A percentile compares a stretch with the other conserved stretches of the same genome.
These are phyloP conservation scores for Harrya chromipes DNA, from an alignment of 768 basidiomycete genomes.

Conservation along the genomic window DNA sequence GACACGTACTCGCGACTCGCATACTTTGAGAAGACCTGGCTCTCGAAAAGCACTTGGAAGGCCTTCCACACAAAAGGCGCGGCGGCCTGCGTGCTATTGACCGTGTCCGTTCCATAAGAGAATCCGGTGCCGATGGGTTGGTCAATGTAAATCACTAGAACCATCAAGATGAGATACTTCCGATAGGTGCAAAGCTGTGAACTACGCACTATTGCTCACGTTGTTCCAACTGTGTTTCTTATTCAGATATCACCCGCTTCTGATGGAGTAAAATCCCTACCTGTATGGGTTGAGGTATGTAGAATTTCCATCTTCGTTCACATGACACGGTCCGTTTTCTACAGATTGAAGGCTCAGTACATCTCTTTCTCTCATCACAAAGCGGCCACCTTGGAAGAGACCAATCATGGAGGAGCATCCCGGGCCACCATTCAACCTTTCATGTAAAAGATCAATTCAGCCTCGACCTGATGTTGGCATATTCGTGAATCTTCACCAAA, in stretches of 20 bases:
- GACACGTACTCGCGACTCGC: constrained; percentile 48
- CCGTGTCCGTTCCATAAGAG: constrained; percentile 53
- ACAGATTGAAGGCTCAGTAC: neutral
- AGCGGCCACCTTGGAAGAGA: constrained; percentile 53
- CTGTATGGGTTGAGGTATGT: constrained; percentile 61
- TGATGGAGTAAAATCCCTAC: constrained; percentile 24
- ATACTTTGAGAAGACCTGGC: constrained; percentile 48
- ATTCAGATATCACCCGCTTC: neutral
- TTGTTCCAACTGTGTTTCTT: constrained; percentile 57
- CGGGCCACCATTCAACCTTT: constrained; percentile 57
- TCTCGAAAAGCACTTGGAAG: constrained; percentile 63
- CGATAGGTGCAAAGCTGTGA: neutral
- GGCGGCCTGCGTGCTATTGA: constrained; percentile 51
- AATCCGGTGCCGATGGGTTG: constrained; percentile 68
- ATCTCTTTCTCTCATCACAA: neutral
- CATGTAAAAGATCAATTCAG: constrained; percentile 1
- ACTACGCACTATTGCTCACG: constrained; percentile 54
- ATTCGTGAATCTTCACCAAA: constrained; percentile 42
- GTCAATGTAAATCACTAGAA: constrained; percentile 64
- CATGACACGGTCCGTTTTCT: constrained; percentile 66
- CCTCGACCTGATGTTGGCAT: neutral
- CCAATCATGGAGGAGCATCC: constrained; percentile 65
- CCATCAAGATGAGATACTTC: neutral
- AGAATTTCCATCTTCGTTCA: constrained; percentile 50
- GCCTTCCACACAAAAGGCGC: constrained; percentile 59